Evolutionary conservation across 371 early-diverging fungal species (phyloP), one percentile per base, ranked within the genome.

Genomic region (Rhizopus sp.): DNA sequence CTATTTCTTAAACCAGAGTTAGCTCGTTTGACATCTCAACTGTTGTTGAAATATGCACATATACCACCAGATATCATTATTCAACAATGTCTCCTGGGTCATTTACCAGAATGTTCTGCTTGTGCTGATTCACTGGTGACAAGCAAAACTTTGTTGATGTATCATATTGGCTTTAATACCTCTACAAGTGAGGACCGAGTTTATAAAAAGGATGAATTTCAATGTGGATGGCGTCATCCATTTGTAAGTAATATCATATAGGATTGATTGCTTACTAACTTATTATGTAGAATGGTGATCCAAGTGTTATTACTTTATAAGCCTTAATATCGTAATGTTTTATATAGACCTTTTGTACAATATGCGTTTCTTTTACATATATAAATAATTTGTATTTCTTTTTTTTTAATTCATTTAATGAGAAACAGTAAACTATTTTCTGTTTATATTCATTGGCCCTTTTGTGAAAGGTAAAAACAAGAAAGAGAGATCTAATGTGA

Each of bases 361-460:
- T 41, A 41, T n/a, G 23, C 23, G 23, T 23, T 23, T 23, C 23
- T 23, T 23, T 23, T 23, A 23, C 23, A 23, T 23, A 23, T 23
- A 23, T 23, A 23, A 23, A 23, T 23, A 23, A 23, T 23, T 23
- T 23, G 23, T 23, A 23, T 23, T 23, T 23, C 23, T 23, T 23
- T 23, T 23, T 23, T 2, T 23, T 23, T 23, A 0, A 23, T 23
- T 23, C 23, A 23, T 23, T 23, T 23, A 23, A 23, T 23, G 23
- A 23, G 23, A 23, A 23, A 23, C 23, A 23, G 23, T 23, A 23
- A 13, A 31, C n/a, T n/a, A 15, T 74, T 86, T 52, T 86, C 90
- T 15, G 63, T 93, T 5, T 93, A 93, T 56, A 70, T 93, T 41
- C 94, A 93, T 66, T 93, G 89, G 88, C 94, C 94, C 2, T 93